Base-by-base conservation (phyloP, 257 asterid species). In the Echites panduratus region DNA sequence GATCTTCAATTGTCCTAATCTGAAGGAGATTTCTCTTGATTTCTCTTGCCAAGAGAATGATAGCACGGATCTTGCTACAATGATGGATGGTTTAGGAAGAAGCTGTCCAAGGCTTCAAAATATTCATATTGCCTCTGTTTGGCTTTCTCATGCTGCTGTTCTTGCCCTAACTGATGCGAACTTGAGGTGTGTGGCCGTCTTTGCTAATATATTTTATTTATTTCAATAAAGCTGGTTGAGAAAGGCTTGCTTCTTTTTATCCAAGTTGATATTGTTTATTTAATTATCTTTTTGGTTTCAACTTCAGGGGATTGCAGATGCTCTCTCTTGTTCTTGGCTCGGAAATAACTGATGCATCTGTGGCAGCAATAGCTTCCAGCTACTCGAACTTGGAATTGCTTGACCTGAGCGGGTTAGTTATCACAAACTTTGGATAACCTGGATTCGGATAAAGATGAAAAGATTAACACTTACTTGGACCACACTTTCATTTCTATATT, bases 271-370 rank as follows among this genome's bases (percentile, higher is more conserved):
- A 53, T n/a, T 66, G 12, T 27, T 7, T 52, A n/a, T 70, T 63
- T 32, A 32, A 32, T 32, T 32, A 32, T 32, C 38, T 32, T 41
- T 0, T 41, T 41, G 45, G 45, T 41, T 41, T 67, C 72, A n/a
- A 73, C 22, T 82, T 64, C 84, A 95, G 99, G 88, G 89, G 84
- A 53, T 71, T 95, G 85, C 87, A 96, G 12, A 87, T 89, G 98
- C 98, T 95, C 62, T 95, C 99, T 73, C 98, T 95, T 78, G 87
- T 95, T 43, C 91, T 92, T 71, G 99, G 99, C 56, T 87, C 90
- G 41, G 98, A 86, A 78, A 85, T 95, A 66, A 95, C 93, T 29
- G 99, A 92, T 88, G 99, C 98, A 78, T 95, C 99, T 35, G 96
- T 95, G 27, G 99, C 96, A 66, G 96, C 99, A 66, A 89, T 95